These are phyloP conservation scores for Cinchona pubescens DNA, from an alignment of 257 asterid genomes.

Conservation along the genomic window DNA sequence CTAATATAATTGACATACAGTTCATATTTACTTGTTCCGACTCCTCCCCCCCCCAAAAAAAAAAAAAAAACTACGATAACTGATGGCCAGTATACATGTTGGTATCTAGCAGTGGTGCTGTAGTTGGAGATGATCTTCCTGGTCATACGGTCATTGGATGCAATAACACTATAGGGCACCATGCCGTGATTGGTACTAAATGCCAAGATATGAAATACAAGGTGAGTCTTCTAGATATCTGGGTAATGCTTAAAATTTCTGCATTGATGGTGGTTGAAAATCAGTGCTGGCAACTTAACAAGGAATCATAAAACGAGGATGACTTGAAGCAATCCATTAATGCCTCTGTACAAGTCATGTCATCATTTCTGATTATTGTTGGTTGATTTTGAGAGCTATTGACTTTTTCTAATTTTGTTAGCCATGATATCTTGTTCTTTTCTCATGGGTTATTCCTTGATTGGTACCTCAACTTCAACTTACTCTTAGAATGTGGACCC, in stretches of 20 bases:
- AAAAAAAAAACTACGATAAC: no score
- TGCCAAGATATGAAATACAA: conserved; percentile 91
- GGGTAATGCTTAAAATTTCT: background rate
- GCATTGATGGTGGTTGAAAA: background rate
- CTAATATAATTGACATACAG: background rate
- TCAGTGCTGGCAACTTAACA: background rate
- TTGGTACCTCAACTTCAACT: background rate
- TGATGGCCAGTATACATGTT: background rate
- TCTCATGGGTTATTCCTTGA: background rate
- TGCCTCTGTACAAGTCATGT: background rate
- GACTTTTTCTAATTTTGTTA: background rate
- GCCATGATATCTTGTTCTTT: background rate
- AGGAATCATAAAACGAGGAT: background rate
- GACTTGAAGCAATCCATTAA: no score
- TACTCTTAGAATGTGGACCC: background rate
- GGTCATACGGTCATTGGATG: conserved; percentile 74
- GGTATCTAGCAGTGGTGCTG: conserved; percentile 64
- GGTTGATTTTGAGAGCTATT: background rate
- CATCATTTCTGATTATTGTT: background rate
- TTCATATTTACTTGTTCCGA: conserved; percentile 2
- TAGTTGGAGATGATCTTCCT: conserved; percentile 91
- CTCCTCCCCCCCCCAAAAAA: no score
- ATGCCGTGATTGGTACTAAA: conserved; percentile 79
- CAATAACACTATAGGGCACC: conserved; percentile 81
- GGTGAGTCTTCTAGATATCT: conserved; percentile 36